A percentile compares a stretch with the other conserved stretches of the same genome.
Conservation (phyloP, 2,329 filamentous ascomycete species). For the Ciborinia camelliae region DNA sequence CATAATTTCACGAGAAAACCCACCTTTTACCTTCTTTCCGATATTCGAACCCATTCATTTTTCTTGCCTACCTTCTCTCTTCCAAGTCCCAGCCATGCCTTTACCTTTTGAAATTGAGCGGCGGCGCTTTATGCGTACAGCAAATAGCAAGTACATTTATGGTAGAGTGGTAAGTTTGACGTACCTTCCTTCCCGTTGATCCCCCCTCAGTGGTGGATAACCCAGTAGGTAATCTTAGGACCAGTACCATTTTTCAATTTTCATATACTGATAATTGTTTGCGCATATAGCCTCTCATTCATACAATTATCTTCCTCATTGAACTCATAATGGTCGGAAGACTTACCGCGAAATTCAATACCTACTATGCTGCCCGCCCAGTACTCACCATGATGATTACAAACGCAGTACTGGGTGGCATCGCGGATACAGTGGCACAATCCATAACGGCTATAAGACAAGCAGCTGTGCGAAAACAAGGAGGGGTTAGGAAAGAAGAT, state of each 20-base stretch:
- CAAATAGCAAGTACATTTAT: slow-evolving; percentile 71
- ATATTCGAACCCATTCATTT: slow-evolving; percentile 5
- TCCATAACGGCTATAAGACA: slow-evolving; percentile 80
- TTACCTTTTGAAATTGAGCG: slow-evolving; percentile 51
- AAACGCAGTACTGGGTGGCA: slow-evolving; percentile 90
- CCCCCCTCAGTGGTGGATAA: background rate
- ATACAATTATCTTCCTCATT: slow-evolving; percentile 78
- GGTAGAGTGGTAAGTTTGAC: slow-evolving; percentile 64
- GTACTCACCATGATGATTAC: slow-evolving; percentile 99
- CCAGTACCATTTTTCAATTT: background rate
- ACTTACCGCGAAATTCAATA: slow-evolving; percentile 83
- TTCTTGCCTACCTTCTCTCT: background rate
- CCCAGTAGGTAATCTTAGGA: background rate
- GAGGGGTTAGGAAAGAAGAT: slow-evolving; percentile 58
- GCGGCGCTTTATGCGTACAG: slow-evolving; percentile 59
- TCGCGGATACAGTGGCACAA: slow-evolving; percentile 95
- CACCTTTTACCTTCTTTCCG: no score
- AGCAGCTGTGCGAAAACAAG: slow-evolving; percentile 60
- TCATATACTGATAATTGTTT: slow-evolving; percentile 16
- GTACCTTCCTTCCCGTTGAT: background rate
- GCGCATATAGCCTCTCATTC: slow-evolving; percentile 71
- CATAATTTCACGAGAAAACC: slow-evolving; percentile 5
- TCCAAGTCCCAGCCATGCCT: slow-evolving; percentile 44
- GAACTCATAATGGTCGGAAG: slow-evolving; percentile 84
- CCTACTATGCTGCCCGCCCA: slow-evolving; percentile 90